Evolutionary conservation across 257 asterid species (phyloP), one percentile per base, ranked within the genome.

Genomic region (Plantago elongata): DNA sequence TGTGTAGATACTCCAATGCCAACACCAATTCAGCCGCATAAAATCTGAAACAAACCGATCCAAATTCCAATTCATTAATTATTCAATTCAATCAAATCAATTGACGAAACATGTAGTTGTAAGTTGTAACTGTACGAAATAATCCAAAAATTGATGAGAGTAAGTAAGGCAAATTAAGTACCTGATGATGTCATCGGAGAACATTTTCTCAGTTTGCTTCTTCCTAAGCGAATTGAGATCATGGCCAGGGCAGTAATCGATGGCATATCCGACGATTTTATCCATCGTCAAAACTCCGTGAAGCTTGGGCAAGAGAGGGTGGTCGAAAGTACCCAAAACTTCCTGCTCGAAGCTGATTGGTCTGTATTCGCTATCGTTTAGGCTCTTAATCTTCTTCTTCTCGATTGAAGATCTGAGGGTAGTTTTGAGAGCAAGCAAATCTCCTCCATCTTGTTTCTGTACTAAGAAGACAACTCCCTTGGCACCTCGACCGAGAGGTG

Each of bases 111-210:
- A 22, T 22, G 27, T 22, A 22, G 27, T 22, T 22, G 27, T 22
- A 22, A 34, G 40, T 5, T 34, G 8, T 3, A 34, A 34, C 40
- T 42, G 1, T 4, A 57, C 34, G 15, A 6, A 13, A 30, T 3
- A 13, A 30, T 3, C 5, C 55, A 45, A 29, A 67, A 15, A 14
- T 7, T 11, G 27, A 22, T 22, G 27, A 5, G 9, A 9, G 9
- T 29, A 29, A 9, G 2, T 27, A n/a, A n/a, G 38, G 17, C 3
- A 5, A 22, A 16, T 13, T 9, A 63, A 3, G 49, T 70, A 89
- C 99, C 99, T 85, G 82, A 93, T 89, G 50, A 79, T 67, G 50
- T 89, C 96, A n/a, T 85, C 89, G 66, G 99, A 89, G 80, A 93
- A 93, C 97, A 89, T 89, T 61, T 83, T 80, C 57, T 93, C 99